Conservation (phyloP, 2,329 filamentous ascomycete genomes). For the Monosporascus sp. region DNA sequence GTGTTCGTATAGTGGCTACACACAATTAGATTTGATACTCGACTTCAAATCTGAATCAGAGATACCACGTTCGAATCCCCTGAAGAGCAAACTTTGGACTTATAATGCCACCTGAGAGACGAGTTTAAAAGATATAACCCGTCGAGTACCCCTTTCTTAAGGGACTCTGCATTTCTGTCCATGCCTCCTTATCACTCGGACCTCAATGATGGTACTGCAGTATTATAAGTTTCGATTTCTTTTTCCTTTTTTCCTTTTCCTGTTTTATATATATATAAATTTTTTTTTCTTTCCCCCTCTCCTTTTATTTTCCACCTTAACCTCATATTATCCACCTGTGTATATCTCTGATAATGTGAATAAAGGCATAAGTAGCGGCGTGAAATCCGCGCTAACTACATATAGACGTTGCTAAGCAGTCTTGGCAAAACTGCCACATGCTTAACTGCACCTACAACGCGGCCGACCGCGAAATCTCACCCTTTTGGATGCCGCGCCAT, state of each 20-base stretch:
- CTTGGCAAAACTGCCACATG: not conserved
- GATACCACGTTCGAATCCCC: not conserved
- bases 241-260: too few species aligned
- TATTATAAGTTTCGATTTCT: too few species aligned
- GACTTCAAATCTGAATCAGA: not conserved
- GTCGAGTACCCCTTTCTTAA: too few species aligned
- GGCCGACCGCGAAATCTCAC: not conserved
- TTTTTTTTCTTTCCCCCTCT: too few species aligned
- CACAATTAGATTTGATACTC: not conserved
- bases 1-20: not conserved
- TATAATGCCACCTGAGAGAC: not conserved
- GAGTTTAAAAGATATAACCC: not conserved
- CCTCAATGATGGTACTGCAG: too few species aligned
- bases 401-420: not conserved
- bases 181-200: too few species aligned
- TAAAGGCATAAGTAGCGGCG: too few species aligned
- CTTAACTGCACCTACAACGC: not conserved
- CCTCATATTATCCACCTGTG: too few species aligned
- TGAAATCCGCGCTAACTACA: too few species aligned
- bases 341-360: too few species aligned
- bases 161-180: rapidly evolving
- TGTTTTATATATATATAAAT: too few species aligned
- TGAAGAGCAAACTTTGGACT: not conserved
- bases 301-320: too few species aligned
- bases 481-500: not conserved